Percentiles rank a stretch among this genome's conserved stretches.
Evolutionary conservation across 192 early-diverging fungal species (phyloP).

Genomic region (Backusella macrospora): DNA sequence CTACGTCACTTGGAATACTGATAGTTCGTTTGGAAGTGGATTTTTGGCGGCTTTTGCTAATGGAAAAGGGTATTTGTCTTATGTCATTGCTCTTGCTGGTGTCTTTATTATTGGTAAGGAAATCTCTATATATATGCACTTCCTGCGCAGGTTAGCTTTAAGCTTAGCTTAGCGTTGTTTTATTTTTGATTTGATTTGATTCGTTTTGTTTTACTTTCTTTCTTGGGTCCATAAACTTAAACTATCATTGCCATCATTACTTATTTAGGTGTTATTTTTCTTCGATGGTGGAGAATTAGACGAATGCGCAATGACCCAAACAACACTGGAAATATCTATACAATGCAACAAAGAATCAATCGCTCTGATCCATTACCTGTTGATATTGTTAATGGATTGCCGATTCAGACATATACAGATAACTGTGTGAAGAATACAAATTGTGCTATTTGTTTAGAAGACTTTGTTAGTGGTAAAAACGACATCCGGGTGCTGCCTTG

Average conservation of each 20-base stretch:
- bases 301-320: slow-evolving; percentile 11
- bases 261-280: slow-evolving; percentile 27
- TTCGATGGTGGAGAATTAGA: slow-evolving; percentile 39
- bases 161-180: too few relatives aligned
- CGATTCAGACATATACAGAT: slow-evolving; percentile 22
- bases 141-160: not conserved
- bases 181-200: too few relatives aligned
- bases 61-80: slow-evolving; percentile 28
- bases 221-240: too few relatives aligned
- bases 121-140: not conserved
- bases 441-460: slow-evolving; percentile 44
- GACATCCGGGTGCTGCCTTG: slow-evolving; percentile 41
- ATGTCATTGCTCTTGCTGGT: slow-evolving; percentile 31
- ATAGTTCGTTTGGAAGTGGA: not conserved
- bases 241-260: not conserved
- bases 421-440: slow-evolving; percentile 36
- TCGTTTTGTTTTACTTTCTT: too few relatives aligned
- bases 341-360: slow-evolving; percentile 11
- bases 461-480: slow-evolving; percentile 29
- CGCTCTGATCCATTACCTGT: slow-evolving; percentile 27
- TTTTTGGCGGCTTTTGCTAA: not conserved
- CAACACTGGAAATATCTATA: not conserved
- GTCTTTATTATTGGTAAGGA: slow-evolving; percentile 35
- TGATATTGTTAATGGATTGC: slow-evolving; percentile 34
- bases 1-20: not conserved